Evolutionary conservation across 345 rosid species (phyloP).

Genomic region (Microthlaspi erraticum): DNA sequence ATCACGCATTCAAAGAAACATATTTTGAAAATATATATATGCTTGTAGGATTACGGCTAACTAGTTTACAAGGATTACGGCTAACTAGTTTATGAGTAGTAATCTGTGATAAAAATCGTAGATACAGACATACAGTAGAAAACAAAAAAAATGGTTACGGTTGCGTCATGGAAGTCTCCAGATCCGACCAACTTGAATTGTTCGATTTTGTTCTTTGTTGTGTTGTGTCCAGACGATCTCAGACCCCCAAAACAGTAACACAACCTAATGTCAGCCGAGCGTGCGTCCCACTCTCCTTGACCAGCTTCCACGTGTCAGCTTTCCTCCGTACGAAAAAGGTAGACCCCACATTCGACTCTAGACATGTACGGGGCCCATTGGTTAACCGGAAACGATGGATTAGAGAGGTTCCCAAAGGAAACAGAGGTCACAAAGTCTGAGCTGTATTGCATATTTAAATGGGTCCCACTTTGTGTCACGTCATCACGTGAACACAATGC

Average conservation of each 20-base stretch:
- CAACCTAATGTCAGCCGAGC: slow-evolving; percentile 26
- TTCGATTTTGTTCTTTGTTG: slow-evolving; percentile 10
- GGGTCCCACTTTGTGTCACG: slow-evolving; percentile 38
- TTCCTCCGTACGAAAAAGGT: not conserved
- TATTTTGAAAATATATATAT: too few relatives aligned
- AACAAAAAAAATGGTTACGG: not conserved
- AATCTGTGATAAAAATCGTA: not conserved
- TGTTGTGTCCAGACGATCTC: slow-evolving; percentile 17
- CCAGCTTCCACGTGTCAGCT: slow-evolving; percentile 26
- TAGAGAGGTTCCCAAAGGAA: slow-evolving; percentile 23
- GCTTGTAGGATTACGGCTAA: too few relatives aligned
- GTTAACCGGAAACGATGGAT: slow-evolving; percentile 34
- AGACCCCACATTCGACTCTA: slow-evolving; percentile 5
- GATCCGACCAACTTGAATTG: slow-evolving; percentile 22
- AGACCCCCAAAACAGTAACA: slow-evolving; percentile 29
- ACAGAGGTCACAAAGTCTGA: too few relatives aligned
- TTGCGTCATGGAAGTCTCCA: slow-evolving; percentile 34
- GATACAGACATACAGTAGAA: not conserved
- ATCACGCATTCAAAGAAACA: too few relatives aligned
- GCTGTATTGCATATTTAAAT: slow-evolving; percentile 31
- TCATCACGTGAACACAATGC: slow-evolving; percentile 44
- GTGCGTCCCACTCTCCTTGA: slow-evolving; percentile 23
- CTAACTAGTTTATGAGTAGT: not conserved
- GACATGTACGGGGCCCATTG: slow-evolving; percentile 2
- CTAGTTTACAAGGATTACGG: too few relatives aligned